Evolutionary conservation across 2,329 filamentous ascomycete genomes (phyloP).

Genomic region (Neonectria punicea): DNA sequence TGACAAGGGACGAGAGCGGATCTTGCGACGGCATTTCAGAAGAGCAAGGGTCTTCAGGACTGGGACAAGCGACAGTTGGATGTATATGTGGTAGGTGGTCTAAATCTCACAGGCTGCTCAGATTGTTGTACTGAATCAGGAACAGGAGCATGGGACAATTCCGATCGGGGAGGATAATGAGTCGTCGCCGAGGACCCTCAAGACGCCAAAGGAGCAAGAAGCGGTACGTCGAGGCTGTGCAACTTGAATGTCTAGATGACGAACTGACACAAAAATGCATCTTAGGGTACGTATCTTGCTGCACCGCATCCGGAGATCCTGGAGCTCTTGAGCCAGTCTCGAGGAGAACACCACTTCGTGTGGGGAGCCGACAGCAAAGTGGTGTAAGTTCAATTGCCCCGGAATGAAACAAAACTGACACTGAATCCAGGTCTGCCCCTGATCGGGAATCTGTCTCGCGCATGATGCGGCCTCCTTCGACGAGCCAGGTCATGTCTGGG

Average conservation of each 20-base stretch:
- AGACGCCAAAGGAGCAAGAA: conserved; percentile 14
- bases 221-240: neutral
- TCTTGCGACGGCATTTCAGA: conserved; percentile 5
- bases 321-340: neutral
- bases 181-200: conserved; percentile 4
- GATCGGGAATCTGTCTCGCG: conserved; percentile 9
- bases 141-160: conserved; percentile 5
- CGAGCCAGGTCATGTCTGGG: conserved; percentile 11
- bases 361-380: conserved; percentile 16
- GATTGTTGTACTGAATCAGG: neutral
- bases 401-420: neutral
- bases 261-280: neutral
- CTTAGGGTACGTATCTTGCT: conserved; percentile 14
- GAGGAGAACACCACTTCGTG: conserved; percentile 12
- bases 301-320: conserved; percentile 11
- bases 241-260: too few species aligned
- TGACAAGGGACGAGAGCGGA: neutral
- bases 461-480: conserved; percentile 4
- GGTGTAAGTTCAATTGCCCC: neutral
- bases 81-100: conserved; percentile 4
- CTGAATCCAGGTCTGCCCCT: neutral
- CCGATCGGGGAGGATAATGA: neutral
- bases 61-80: conserved; percentile 12
- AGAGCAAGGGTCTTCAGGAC: conserved; percentile 3
- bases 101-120: neutral